These are phyloP conservation scores for Lichtheimia ornata DNA, from an alignment of 371 early-diverging fungal species.

Conservation along the genomic window DNA sequence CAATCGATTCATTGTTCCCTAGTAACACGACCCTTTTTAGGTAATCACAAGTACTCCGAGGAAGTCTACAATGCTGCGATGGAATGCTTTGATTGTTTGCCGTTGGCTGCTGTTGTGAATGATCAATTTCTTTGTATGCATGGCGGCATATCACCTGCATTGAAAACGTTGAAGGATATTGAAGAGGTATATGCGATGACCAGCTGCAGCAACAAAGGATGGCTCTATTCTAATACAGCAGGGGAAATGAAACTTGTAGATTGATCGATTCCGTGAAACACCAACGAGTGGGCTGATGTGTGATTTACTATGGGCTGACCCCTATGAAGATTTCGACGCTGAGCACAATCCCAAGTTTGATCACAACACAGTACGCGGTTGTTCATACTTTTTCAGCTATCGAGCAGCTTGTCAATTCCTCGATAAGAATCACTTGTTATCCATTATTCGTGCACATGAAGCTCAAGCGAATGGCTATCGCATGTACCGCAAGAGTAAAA, in stretches of 20 bases:
- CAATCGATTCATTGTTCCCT: slow-evolving; percentile 1
- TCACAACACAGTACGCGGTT: slow-evolving; percentile 92
- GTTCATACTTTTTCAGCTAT: slow-evolving; percentile 92
- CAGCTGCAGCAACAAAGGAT: background rate
- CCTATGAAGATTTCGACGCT: slow-evolving; percentile 93
- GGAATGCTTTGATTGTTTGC: slow-evolving; percentile 94
- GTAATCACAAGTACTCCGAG: slow-evolving; percentile 93
- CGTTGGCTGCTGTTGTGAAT: slow-evolving; percentile 95
- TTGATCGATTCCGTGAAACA: slow-evolving; percentile 93
- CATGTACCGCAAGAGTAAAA: slow-evolving; percentile 91
- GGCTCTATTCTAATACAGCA: background rate
- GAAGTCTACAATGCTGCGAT: slow-evolving; percentile 88
- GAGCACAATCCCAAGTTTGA: slow-evolving; percentile 77
- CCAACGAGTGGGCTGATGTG: slow-evolving; percentile 96
- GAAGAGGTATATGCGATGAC: slow-evolving; percentile 48
- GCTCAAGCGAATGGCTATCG: slow-evolving; percentile 97
- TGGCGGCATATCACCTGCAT: slow-evolving; percentile 96
- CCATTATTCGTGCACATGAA: slow-evolving; percentile 97
- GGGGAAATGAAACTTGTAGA: slow-evolving; percentile 34
- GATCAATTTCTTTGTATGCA: slow-evolving; percentile 97
- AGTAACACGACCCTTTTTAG: slow-evolving; percentile 38
- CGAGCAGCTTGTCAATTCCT: slow-evolving; percentile 91
- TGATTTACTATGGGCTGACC: slow-evolving; percentile 98
- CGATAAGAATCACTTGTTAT: slow-evolving; percentile 88
- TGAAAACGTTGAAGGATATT: slow-evolving; percentile 86